phyloP scores from a whole-genome alignment of 176 grass and related monocot genomes.

The Phragmites australis region DNA sequence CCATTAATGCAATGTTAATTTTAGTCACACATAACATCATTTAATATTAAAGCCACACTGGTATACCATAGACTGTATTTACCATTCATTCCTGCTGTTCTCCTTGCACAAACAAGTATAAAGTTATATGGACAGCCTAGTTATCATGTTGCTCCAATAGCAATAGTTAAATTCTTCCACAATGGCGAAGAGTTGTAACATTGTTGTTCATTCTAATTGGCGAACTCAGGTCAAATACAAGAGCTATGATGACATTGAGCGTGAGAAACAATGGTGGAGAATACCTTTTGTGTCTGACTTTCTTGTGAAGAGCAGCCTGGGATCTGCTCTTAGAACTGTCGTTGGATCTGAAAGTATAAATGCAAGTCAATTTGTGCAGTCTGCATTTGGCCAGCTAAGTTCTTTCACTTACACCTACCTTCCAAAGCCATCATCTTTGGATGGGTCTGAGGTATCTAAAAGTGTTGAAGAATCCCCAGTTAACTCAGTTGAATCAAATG shows the following conservation, averaged over 20 bases:
- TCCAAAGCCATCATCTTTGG: conserved; percentile 52
- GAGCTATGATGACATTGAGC: conserved; percentile 89
- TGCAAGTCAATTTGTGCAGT: conserved; percentile 86
- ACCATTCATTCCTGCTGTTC: not conserved
- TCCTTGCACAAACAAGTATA: conserved; percentile 23
- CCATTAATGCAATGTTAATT: not conserved
- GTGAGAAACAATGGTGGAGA: conserved; percentile 84
- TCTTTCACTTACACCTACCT: conserved; percentile 59
- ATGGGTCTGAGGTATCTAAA: conserved; percentile 57
- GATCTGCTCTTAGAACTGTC: conserved; percentile 63
- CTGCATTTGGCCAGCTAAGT: conserved; percentile 90
- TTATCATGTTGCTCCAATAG: conserved; percentile 20
- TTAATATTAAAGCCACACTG: conserved; percentile 15
- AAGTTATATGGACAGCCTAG: conserved; percentile 26
- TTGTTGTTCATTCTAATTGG: conserved; percentile 34
- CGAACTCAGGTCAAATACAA: conserved; percentile 74
- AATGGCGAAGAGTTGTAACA: conserved; percentile 18
- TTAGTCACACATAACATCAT: conserved; percentile 4
- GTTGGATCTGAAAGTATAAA: conserved; percentile 92
- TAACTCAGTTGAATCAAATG: conserved; percentile 31
- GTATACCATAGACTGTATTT: not conserved
- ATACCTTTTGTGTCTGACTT: conserved; percentile 87
- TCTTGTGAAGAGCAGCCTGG: conserved; percentile 73
- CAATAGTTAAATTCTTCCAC: conserved; percentile 2
- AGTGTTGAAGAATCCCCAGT: conserved; percentile 37